These are phyloP conservation scores for Malassezia brasiliensis DNA, from an alignment of 1,284 basidiomycete genomes.

Conservation along the genomic window DNA sequence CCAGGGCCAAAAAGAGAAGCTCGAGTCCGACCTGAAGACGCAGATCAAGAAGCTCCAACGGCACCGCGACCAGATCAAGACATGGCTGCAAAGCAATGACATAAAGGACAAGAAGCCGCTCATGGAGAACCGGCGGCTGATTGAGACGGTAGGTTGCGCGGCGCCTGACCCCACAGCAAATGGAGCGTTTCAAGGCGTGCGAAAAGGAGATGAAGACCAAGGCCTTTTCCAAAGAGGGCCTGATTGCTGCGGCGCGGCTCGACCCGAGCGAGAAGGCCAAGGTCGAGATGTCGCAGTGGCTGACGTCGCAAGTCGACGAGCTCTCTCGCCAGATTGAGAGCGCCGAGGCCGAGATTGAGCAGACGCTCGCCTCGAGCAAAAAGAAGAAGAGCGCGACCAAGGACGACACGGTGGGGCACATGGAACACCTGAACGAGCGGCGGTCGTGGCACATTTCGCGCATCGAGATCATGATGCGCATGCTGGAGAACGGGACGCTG, in stretches of 20 bases:
- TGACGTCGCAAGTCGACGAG: conserved; percentile 62
- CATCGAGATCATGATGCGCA: conserved; percentile 81
- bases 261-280: conserved; percentile 97
- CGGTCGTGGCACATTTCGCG: conserved; percentile 89
- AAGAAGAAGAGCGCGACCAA: conserved; percentile 59
- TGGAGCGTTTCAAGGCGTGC: conserved; percentile 99
- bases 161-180: conserved; percentile 63
- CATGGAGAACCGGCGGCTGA: conserved; percentile 84
- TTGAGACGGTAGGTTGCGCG: conserved; percentile 75
- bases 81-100: conserved; percentile 94
- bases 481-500: conserved; percentile 88
- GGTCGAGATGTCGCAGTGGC: conserved; percentile 64
- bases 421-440: conserved; percentile 84
- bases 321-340: conserved; percentile 84
- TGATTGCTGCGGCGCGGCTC: conserved; percentile 84
- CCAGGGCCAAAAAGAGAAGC: conserved; percentile 47
- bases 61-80: conserved; percentile 96
- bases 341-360: conserved; percentile 89
- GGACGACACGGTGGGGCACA: conserved; percentile 65
- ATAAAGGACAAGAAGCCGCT: conserved; percentile 97
- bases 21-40: conserved; percentile 48
- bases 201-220: conserved; percentile 99
- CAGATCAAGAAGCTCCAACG: conserved; percentile 86
- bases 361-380: conserved; percentile 63
- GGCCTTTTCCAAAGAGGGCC: conserved; percentile 96